These are phyloP conservation scores for Acacia pycnantha DNA, from an alignment of 331 rosid genomes.

Conservation along the genomic window DNA sequence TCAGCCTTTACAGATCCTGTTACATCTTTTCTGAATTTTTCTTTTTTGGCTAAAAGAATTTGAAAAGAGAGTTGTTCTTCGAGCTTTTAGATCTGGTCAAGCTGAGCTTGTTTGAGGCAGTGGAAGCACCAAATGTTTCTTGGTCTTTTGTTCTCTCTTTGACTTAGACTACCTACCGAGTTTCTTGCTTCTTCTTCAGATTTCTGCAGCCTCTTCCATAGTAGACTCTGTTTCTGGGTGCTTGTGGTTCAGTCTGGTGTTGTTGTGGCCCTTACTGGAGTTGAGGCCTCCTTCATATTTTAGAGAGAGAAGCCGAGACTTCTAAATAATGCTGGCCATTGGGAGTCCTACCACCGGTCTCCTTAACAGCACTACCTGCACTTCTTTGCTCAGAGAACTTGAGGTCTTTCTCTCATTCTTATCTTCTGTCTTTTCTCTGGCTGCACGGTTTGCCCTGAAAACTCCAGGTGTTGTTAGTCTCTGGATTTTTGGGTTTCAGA, in stretches of 20 bases:
- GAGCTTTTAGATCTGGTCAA: slow-evolving; percentile 71
- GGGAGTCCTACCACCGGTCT: slow-evolving; percentile 65
- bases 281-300: slow-evolving; percentile 11
- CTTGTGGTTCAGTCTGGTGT: slow-evolving; percentile 23
- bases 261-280: slow-evolving; percentile 15
- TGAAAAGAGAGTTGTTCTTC: slow-evolving; percentile 23
- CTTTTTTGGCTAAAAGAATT: slow-evolving; percentile 21
- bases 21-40: slow-evolving; percentile 3
- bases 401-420: slow-evolving; percentile 50
- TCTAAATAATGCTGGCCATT: slow-evolving; percentile 71
- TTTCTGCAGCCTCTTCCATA: slow-evolving; percentile 11
- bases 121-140: slow-evolving; percentile 48
- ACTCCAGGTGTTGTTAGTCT: background rate
- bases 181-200: slow-evolving; percentile 32
- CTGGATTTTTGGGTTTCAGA: background rate
- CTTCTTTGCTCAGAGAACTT: slow-evolving; percentile 88
- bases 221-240: slow-evolving; percentile 34
- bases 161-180: slow-evolving; percentile 31
- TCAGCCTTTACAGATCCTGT: slow-evolving; percentile 36
- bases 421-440: background rate
- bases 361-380: slow-evolving; percentile 61
- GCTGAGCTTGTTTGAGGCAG: slow-evolving; percentile 42
- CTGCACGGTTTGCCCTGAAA: background rate
- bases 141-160: slow-evolving; percentile 34
- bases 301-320: slow-evolving; percentile 20